A percentile compares a stretch with the other conserved stretches of the same genome.
These are phyloP conservation scores for Obelidium mucronatum DNA, from an alignment of 192 early-diverging fungal genomes.

Conservation along the genomic window DNA sequence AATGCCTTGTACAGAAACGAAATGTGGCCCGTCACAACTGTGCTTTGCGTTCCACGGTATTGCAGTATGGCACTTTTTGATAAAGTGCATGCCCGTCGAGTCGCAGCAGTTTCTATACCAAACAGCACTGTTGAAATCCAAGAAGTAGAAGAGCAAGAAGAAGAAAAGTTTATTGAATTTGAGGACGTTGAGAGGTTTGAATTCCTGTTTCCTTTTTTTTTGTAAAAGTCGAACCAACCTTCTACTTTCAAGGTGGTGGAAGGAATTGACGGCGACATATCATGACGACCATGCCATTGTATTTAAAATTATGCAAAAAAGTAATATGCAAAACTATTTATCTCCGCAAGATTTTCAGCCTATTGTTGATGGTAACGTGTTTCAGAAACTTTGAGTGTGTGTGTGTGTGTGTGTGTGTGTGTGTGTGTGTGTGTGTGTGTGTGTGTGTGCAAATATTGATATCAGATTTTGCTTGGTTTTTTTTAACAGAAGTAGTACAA, in stretches of 20 bases:
- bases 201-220: background rate
- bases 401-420: background rate
- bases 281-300: conserved; percentile 38
- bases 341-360: conserved; percentile 72
- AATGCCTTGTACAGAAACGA: conserved; percentile 33
- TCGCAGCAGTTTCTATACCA: background rate
- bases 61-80: conserved; percentile 43
- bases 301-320: conserved; percentile 34
- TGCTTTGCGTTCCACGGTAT: conserved; percentile 40
- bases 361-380: conserved; percentile 60
- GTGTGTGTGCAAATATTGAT: background rate
- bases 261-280: background rate
- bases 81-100: conserved; percentile 1
- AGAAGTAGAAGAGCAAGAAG: background rate
- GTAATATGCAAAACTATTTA: conserved; percentile 37
- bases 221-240: background rate
- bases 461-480: background rate
- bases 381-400: background rate
- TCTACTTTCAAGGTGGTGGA: conserved; percentile 33
- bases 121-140: background rate
- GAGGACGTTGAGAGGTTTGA: conserved; percentile 1
- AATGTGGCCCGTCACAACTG: conserved; percentile 39
- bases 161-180: conserved; percentile 1
- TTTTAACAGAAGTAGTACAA: conserved; percentile 74
- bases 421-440: too few relatives aligned